phyloP scores from a whole-genome alignment of 805 yeast species.

The Cyberlindnera misumaiensis region DNA sequence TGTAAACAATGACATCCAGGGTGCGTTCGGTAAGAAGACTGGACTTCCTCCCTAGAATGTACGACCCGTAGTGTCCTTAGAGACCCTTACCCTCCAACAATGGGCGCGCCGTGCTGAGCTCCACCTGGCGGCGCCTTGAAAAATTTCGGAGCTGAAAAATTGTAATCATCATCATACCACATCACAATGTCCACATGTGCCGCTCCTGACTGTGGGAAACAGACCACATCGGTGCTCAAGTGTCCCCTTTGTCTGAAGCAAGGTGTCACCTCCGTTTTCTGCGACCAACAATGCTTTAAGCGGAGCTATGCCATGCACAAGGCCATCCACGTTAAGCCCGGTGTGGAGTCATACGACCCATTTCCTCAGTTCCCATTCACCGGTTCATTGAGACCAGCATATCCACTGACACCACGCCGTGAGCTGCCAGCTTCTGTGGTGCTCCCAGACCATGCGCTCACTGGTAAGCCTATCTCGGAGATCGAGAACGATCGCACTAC shows the following conservation, averaged over 20 bases:
- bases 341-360: conserved; percentile 68
- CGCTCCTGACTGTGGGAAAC: conserved; percentile 81
- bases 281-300: conserved; percentile 80
- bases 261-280: conserved; percentile 57
- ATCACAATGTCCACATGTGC: conserved; percentile 39
- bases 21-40: too few relatives aligned
- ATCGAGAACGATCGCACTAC: conserved; percentile 62
- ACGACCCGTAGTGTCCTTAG: too few relatives aligned
- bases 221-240: conserved; percentile 65
- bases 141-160: too few relatives aligned
- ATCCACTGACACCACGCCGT: conserved; percentile 75
- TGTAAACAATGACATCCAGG: too few relatives aligned
- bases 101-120: too few relatives aligned
- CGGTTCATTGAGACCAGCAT: conserved; percentile 69
- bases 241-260: conserved; percentile 89
- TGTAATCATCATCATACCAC: background rate
- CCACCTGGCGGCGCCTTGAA: background rate
- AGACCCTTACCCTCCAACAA: too few relatives aligned
- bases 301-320: conserved; percentile 69
- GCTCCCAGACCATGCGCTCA: conserved; percentile 75
- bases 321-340: conserved; percentile 59
- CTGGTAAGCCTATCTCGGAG: conserved; percentile 78
- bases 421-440: conserved; percentile 63
- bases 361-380: conserved; percentile 73
- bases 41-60: too few relatives aligned